Evolutionary conservation across 805 yeast species (phyloP).

Genomic region (Candida endomychidarum): DNA sequence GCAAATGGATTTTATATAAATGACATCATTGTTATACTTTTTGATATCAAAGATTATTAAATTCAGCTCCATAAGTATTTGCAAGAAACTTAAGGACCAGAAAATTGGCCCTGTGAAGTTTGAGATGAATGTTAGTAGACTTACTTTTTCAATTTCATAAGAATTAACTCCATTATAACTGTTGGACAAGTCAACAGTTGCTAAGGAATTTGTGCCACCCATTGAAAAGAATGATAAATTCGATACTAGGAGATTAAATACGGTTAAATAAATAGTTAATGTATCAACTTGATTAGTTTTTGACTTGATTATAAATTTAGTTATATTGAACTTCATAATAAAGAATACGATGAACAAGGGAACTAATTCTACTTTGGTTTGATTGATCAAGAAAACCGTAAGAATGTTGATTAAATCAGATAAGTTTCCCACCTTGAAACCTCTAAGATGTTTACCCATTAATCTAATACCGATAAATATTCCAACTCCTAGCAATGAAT

Average conservation of each 20-base stretch:
- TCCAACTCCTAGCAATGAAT: conserved; percentile 25
- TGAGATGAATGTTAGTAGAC: conserved; percentile 73
- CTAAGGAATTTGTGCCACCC: conserved; percentile 90
- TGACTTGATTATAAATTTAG: conserved; percentile 2
- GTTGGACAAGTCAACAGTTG: conserved; percentile 86
- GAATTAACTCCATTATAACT: conserved; percentile 85
- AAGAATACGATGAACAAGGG: conserved; percentile 51
- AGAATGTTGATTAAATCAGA: conserved; percentile 36
- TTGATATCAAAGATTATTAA: conserved; percentile 16
- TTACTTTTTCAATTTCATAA: conserved; percentile 71
- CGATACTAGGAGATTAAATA: conserved; percentile 56
- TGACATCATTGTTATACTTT: conserved; percentile 14
- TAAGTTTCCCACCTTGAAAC: conserved; percentile 26
- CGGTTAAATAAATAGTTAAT: conserved; percentile 23
- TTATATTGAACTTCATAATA: conserved; percentile 21
- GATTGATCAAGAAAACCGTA: conserved; percentile 50
- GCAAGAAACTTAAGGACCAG: conserved; percentile 61
- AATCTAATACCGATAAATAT: conserved; percentile 32
- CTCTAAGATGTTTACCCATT: conserved; percentile 22
- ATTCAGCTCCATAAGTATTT: conserved; percentile 37
- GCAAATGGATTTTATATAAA: conserved; percentile 10
- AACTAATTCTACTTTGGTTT: conserved; percentile 52
- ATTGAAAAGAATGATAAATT: conserved; percentile 78
- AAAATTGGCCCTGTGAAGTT: conserved; percentile 85
- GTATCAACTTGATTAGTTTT: conserved; percentile 4